These are phyloP conservation scores for Aspergillus aculeatus DNA, from an alignment of 2,329 filamentous ascomycete species.

Conservation along the genomic window DNA sequence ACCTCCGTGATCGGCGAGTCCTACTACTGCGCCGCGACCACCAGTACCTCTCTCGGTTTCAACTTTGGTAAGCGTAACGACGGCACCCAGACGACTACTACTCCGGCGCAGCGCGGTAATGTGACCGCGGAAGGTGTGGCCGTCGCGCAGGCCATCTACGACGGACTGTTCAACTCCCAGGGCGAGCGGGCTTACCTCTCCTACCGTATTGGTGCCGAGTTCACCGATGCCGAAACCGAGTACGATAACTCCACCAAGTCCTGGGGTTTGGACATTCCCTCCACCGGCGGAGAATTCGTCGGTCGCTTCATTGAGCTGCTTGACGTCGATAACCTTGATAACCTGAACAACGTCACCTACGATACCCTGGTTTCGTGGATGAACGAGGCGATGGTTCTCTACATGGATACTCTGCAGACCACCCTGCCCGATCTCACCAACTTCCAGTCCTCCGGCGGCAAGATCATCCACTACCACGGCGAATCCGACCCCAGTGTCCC, in stretches of 20 bases:
- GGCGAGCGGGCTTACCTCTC: constrained; percentile 44
- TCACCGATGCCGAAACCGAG: constrained; percentile 25
- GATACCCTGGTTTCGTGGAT: constrained; percentile 58
- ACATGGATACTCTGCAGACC: constrained; percentile 54
- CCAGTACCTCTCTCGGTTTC: constrained; percentile 25
- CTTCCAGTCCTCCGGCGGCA: constrained; percentile 53
- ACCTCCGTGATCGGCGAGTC: constrained; percentile 46
- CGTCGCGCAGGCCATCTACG: constrained; percentile 36
- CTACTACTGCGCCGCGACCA: constrained; percentile 44
- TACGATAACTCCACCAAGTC: constrained; percentile 27
- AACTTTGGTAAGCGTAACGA: constrained; percentile 24
- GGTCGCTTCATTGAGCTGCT: constrained; percentile 28
- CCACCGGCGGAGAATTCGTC: constrained; percentile 41
- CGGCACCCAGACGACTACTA: constrained; percentile 19
- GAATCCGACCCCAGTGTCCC: constrained; percentile 56
- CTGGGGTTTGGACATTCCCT: constrained; percentile 31
- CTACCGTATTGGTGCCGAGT: constrained; percentile 27
- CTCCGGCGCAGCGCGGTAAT: constrained; percentile 32
- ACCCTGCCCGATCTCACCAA: constrained; percentile 53
- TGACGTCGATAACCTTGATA: constrained; percentile 38
- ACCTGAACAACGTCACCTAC: constrained; percentile 52
- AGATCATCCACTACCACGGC: constrained; percentile 59
- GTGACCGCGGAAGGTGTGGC: constrained; percentile 29
- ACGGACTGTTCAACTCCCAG: constrained; percentile 43
- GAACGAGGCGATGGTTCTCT: constrained; percentile 48